Evolutionary conservation across 2,329 filamentous ascomycete species (phyloP), one percentile per base, ranked within the genome.

Genomic region (Hypoxylon rubiginosum): DNA sequence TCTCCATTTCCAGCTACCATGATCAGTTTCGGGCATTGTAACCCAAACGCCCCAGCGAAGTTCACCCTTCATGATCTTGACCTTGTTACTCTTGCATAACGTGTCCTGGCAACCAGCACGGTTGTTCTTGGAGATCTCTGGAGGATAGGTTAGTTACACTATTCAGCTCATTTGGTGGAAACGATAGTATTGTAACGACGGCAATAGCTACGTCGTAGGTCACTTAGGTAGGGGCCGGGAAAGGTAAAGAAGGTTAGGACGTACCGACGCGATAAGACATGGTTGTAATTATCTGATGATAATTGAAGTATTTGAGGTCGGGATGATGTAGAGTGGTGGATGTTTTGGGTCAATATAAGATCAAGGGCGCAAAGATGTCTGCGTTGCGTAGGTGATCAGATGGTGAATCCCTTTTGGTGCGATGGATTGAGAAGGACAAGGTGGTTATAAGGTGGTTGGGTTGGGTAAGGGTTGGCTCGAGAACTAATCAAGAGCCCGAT

Each of bases 31-130:
- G 0, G 81, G 55, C 70, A 91, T 86, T 8, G 86, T 86, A 68
- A 97, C 86, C 84, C 90, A 92, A 21, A 85, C 86, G 45, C 92
- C 95, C 57, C 94, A 87, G 59, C 95, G 91, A 2, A 97, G 81
- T 70, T 93, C 88, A 60, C 91, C 93, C 81, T 97, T 97, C 26
- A 74, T 71, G 75, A 97, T 93, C 81, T 97, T 97, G 74, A 85
- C 76, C 1, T 76, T 82, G 1, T 80, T 81, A 2, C 91, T 85
- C 79, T 94, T 94, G 85, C 95, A 97, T 68, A 89, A 84, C 4
- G 82, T 84, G 75, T 90, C 90, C 68, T 90, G 85, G 82, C 94
- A 98, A 54, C 82, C 87, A 57, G 94, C 92, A 63, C 94, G 91
- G 73, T 85, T 87, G 76, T 86, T 91, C 49, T 84, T 80, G n/a